Conservation (phyloP, 2,329 filamentous ascomycete species). For the Monosporascus sp. region DNA sequence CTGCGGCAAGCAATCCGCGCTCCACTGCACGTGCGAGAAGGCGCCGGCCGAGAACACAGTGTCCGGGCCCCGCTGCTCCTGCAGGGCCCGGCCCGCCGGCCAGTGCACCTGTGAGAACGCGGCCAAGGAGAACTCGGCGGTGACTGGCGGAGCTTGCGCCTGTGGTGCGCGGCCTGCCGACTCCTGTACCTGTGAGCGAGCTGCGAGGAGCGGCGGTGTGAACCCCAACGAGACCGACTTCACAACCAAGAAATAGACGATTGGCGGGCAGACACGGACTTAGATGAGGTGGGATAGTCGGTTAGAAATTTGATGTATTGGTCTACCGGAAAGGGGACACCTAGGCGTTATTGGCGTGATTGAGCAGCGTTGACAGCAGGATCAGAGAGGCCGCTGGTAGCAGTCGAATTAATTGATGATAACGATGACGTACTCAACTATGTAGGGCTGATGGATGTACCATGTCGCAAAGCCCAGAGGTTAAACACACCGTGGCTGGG, state of each 20-base stretch:
- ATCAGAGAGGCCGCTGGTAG: too few species aligned
- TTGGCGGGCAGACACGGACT: neutral
- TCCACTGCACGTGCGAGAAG: constrained; percentile 82
- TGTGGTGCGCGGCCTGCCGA: constrained; percentile 71
- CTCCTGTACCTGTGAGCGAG: constrained; percentile 79
- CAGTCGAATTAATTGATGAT: too few species aligned
- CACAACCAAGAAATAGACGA: constrained; percentile 58
- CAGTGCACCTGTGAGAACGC: constrained; percentile 78
- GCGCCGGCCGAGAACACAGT: constrained; percentile 69
- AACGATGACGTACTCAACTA: too few species aligned
- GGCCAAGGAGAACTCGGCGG: constrained; percentile 61
- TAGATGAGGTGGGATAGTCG: neutral
- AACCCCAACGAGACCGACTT: constrained; percentile 81
- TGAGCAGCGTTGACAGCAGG: too few species aligned
- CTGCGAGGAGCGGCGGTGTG: constrained; percentile 49
- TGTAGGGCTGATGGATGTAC: too few species aligned
- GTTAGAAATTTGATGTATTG: constrained; percentile 6
- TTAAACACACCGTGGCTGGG: too few species aligned
- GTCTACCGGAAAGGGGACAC: neutral
- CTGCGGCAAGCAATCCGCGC: constrained; percentile 81
- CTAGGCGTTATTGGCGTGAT: neutral
- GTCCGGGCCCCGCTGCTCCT: constrained; percentile 73
- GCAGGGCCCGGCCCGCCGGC: constrained; percentile 73
- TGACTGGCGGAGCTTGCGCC: constrained; percentile 59
- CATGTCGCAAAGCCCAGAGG: too few species aligned